Evolutionary conservation across 805 yeast species (phyloP), one percentile per base, ranked within the genome.

Genomic region (Lachancea lanzarotensis): DNA sequence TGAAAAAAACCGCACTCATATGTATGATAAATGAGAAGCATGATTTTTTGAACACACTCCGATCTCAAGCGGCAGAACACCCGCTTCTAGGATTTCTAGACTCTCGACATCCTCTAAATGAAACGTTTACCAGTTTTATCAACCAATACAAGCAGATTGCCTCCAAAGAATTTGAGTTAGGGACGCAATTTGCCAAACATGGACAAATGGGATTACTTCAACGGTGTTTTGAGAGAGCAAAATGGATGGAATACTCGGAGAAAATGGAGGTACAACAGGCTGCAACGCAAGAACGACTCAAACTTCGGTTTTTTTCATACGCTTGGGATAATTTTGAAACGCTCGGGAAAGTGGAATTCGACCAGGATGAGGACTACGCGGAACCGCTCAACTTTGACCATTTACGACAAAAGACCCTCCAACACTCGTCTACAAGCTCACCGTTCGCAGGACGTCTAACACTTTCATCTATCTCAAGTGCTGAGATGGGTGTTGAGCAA

Each of bases 251-350:
- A 13, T 57, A 60, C 18, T 47, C 65, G 26, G 69, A 67, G 17
- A 67, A 63, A 17, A 51, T 72, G 42, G 57, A 56, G 5, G 62
- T 67, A 38, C 68, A 68, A 43, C 66, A 66, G 7, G 59, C 59
- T 31, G 53, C 59, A 47, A 52, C 52, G 47, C 62, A 71, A 53
- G 63, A 66, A 48, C 49, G 60, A 43, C 41, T 62, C 58, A 72
- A 72, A 46, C 52, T 78, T 4, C 81, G 75, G 35, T 86, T 74
- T 64, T 87, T 90, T 0, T 75, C 84, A 9, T 81, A 88, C 18
- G 89, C 90, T 64, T 91, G 98, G 98, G 81, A 81, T 45, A 86
- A 84, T 50, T 91, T 90, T 57, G 70, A 73, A 2, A 70, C 86
- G 15, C 82, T 86, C 7, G 87, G 81, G 40, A 78, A 82, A 2